Conservation (phyloP, 495 filamentous ascomycete species). For the Xylaria grammica region DNA sequence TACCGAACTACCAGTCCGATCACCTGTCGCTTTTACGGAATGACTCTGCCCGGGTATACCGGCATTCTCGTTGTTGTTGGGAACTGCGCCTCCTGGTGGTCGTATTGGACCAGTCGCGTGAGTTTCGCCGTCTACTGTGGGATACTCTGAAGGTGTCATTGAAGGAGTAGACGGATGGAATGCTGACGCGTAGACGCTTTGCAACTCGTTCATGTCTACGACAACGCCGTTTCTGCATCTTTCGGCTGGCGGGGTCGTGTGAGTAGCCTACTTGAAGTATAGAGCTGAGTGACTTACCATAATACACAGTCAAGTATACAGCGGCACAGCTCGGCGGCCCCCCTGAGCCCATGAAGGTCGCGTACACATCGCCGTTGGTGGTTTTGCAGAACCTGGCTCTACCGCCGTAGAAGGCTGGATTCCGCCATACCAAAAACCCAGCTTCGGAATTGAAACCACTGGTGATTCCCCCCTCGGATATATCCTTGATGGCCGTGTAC, state of each 20-base stretch:
- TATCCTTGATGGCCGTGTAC: conserved; percentile 3
- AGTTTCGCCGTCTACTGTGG: too few relatives aligned
- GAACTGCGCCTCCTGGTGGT: too few relatives aligned
- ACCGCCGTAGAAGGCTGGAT: conserved; percentile 14
- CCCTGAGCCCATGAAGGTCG: conserved; percentile 10
- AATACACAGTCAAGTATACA: background rate
- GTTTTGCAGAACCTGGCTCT: conserved; percentile 9
- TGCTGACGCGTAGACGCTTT: background rate
- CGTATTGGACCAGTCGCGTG: too few relatives aligned
- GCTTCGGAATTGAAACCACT: conserved; percentile 1
- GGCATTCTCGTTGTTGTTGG: too few relatives aligned
- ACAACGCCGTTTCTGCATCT: background rate
- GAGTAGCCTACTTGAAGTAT: background rate
- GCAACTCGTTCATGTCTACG: background rate
- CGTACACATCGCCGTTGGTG: conserved; percentile 1
- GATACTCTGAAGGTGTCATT: background rate
- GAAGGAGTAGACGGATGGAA: background rate
- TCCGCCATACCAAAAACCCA: conserved; percentile 13
- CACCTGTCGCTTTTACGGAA: too few relatives aligned
- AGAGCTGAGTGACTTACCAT: background rate
- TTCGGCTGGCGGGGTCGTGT: background rate
- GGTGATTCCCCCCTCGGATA: background rate
- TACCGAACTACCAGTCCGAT: too few relatives aligned
- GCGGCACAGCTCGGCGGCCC: background rate
- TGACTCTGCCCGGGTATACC: too few relatives aligned